Percentiles rank a stretch among this genome's conserved stretches.
Evolutionary conservation across 306 rosid species (phyloP).

Genomic region (Styphnolobium japonicum): DNA sequence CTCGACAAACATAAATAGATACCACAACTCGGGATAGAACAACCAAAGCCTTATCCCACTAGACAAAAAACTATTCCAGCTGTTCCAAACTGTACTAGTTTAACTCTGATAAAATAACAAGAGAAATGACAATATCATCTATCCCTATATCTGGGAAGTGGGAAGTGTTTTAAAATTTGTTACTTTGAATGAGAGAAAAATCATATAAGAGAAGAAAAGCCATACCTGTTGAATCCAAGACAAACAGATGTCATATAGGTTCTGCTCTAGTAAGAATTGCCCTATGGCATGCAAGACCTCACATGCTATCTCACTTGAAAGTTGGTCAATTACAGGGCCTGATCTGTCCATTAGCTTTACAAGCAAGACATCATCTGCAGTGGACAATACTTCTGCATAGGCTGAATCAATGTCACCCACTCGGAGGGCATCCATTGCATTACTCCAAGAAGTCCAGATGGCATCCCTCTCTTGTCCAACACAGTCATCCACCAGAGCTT

Average conservation of each 20-base stretch:
- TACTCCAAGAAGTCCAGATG: conserved; percentile 86
- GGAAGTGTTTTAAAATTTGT: background rate
- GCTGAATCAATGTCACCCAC: conserved; percentile 83
- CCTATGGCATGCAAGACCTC: conserved; percentile 73
- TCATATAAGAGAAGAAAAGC: background rate
- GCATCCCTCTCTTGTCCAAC: conserved; percentile 78
- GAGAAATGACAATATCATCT: background rate
- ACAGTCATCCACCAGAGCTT: conserved; percentile 72
- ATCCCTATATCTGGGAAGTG: conserved; percentile 3
- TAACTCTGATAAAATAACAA: background rate
- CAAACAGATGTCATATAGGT: conserved; percentile 76
- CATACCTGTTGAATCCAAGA: conserved; percentile 96
- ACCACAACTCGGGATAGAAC: too few species aligned
- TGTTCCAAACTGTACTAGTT: background rate
- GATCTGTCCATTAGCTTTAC: conserved; percentile 91
- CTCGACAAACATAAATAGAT: too few species aligned
- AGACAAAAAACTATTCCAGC: conserved; percentile 8
- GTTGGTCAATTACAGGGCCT: conserved; percentile 85
- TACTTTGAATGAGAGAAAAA: background rate
- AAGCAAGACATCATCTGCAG: conserved; percentile 82
- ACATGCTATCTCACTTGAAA: conserved; percentile 68
- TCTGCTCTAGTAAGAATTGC: conserved; percentile 74
- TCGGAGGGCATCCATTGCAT: conserved; percentile 92
- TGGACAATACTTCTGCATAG: conserved; percentile 74
- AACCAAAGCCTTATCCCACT: background rate